Evolutionary conservation across 2,329 filamentous ascomycete genomes (phyloP), one percentile per base, ranked within the genome.

Genomic region (Thermomyces lanuginosus): DNA sequence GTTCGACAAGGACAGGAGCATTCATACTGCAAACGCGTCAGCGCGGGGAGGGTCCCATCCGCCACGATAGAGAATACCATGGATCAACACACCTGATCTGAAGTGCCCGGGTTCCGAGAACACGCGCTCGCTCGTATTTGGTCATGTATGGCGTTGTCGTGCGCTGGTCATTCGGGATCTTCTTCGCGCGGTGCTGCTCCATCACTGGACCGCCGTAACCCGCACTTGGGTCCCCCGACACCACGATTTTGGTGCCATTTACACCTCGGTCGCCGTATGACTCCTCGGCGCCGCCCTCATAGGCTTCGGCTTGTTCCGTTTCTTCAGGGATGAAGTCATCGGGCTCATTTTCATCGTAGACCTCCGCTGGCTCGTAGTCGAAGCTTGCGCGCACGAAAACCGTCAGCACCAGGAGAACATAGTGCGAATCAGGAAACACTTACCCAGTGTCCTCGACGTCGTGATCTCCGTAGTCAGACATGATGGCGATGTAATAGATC

Each of bases 101-200:
- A 49, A 95, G 57, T 21, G 89, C 89, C 40, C 89, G 69, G 21
- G 89, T 95, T 24, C 89, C 89, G 37, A 98, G 60, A 33, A 98
- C 86, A 48, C 89, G 74, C 36, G 89, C 89, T 43, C 76, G 72
- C 65, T 98, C 89, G 58, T 98, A 98, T 62, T 98, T 98, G 40
- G 89, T 98, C 86, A 98, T 92, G 60, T 93, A 98, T 2, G 86
- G 89, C 15, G 89, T 98, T 6, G 89, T 98, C 13, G 72, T 78
- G 43, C 89, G 73, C 57, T 92, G 71, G 39, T 84, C 79, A 40
- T 81, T 79, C 30, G 83, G 69, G 26, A 98, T 86, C 60, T 82
- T 91, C 69, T 91, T 93, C 58, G 84, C 62, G 47, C 66, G 64
- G 35, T 67, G 46, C 39, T 62, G 61, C 38, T 66, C 57, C 47